Base-by-base conservation (phyloP, 768 basidiomycete genomes). In the Tephrocybe rancida region DNA sequence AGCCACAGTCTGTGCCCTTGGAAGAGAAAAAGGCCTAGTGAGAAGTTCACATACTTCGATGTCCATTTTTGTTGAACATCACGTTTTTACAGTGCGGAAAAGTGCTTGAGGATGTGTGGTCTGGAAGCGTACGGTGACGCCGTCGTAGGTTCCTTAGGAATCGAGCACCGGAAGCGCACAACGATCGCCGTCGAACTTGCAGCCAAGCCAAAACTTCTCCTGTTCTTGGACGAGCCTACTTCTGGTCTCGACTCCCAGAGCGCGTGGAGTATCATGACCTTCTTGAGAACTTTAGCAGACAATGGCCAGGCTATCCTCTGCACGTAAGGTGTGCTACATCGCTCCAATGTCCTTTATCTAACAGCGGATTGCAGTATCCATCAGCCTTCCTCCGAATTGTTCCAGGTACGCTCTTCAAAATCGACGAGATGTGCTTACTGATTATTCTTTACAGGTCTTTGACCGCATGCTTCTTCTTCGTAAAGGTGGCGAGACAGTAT, bases 151-250 rank as follows among this genome's bases (percentile, higher is more conserved):
- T 78, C 82, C 35, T 72, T 89, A 2, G 81, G 83, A 2, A 81
- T 88, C 19, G 89, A 92, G 59, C 82, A 86, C 55, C 78, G 83
- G 43, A 95, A 94, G 70, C 79, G 92, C 8, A 84, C 89, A 0
- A 95, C 92, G 0, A 95, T 95, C 54, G 92, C 82, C 21, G 92
- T 94, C 30, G 92, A 94, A 66, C 76, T 95, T 9, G 92, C 91
- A 37, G 89, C 92, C 5, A 94, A 85, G 84, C 93, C 92, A 0
- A 82, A 83, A 65, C 74, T 94, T 0, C 74, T 96, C 0, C 76
- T 95, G 26, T 95, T 95, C 75, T 71, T 94, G 41, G 93, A 95
- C 61, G 92, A 95, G 66, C 94, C 94, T 0, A 95, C 94, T 2
- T 87, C 90, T 30, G 92, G 92, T 26, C 74, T 95, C 13, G 91